phyloP scores from a whole-genome alignment of 139 green algal genomes.

The Marvania coccoides region DNA sequence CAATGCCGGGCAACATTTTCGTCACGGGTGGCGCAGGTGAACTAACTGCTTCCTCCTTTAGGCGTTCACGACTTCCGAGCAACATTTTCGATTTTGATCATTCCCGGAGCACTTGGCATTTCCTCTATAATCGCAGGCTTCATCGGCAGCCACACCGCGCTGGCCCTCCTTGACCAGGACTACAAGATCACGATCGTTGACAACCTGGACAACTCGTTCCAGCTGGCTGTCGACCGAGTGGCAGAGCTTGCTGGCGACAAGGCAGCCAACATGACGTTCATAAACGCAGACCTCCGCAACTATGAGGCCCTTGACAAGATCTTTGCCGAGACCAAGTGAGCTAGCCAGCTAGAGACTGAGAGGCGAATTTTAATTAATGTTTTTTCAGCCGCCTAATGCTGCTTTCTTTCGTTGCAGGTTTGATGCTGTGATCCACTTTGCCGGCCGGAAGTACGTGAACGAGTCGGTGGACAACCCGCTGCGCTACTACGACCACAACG shows the following conservation, averaged over 20 bases:
- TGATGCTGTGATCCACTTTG: constrained; percentile 36
- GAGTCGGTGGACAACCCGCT: constrained; percentile 44
- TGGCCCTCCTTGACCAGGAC: constrained; percentile 76
- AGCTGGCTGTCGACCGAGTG: constrained; percentile 72
- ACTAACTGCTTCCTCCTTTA: not conserved
- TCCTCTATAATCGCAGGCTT: not conserved
- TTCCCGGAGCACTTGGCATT: not conserved
- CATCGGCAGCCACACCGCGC: constrained; percentile 81
- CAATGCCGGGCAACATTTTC: constrained; percentile 50
- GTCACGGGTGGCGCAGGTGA: constrained; percentile 59
- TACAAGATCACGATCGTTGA: constrained; percentile 80
- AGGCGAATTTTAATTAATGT: not conserved
- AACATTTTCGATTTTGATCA: not conserved
- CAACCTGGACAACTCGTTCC: constrained; percentile 88
- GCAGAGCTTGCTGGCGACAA: constrained; percentile 76
- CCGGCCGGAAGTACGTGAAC: constrained; percentile 37
- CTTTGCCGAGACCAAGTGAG: constrained; percentile 34
- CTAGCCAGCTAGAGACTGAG: not conserved
- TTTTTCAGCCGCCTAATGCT: not conserved
- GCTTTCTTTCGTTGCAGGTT: constrained; percentile 1
- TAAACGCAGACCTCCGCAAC: constrained; percentile 48
- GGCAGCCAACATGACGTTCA: constrained; percentile 68
- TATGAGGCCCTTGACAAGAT: constrained; percentile 31
- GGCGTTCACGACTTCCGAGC: not conserved
- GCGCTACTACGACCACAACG: constrained; percentile 98